Evolutionary conservation across 495 filamentous ascomycete species (phyloP), one percentile per base, ranked within the genome.

Genomic region (Penicillium angulare): DNA sequence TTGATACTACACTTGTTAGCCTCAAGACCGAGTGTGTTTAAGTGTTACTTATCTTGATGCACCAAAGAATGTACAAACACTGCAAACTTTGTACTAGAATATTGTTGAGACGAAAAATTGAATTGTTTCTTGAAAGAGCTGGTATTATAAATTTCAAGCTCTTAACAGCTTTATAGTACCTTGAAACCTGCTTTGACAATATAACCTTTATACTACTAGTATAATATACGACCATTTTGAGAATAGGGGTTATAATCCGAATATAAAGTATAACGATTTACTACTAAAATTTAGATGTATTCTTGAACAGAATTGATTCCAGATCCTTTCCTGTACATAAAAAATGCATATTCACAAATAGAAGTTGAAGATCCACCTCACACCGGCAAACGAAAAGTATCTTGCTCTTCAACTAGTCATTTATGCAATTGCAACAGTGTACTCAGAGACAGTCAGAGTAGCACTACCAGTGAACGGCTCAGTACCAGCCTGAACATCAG

Each of bases 401-500:
- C 18, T 17, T 20, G 17, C 32, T 3, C 35, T 35, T 18, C 20
- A 22, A 7, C 2, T 4, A 41, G 18, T 10, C n/a, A 48, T 26
- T 75, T 66, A 80, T 35, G 47, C 62, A 45, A 79, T 64, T 29
- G 56, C 59, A 23, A 69, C 69, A 13, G 67, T 71, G 61, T 77
- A 80, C 9, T 60, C 51, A 1, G 66, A 64, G 16, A 66, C 65
- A 35, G 47, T 68, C 15, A 80, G 47, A 6, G 59, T 57, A 3
- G 72, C 74, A 18, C 49, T 68, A 6, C 78, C 78, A 26, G 64
- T 71, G 59, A 80, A 82, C 6, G 79, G 74, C 68, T 84, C 81
- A 9, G 80, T 80, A 20, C 81, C 81, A 10, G 76, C 79, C 59
- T 80, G 73, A 3, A 83, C 71, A 58, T 70, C 72, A 49, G 72